Evolutionary conservation across 805 yeast species (phyloP).

Genomic region (Cyberlindnera subsufficiens): DNA sequence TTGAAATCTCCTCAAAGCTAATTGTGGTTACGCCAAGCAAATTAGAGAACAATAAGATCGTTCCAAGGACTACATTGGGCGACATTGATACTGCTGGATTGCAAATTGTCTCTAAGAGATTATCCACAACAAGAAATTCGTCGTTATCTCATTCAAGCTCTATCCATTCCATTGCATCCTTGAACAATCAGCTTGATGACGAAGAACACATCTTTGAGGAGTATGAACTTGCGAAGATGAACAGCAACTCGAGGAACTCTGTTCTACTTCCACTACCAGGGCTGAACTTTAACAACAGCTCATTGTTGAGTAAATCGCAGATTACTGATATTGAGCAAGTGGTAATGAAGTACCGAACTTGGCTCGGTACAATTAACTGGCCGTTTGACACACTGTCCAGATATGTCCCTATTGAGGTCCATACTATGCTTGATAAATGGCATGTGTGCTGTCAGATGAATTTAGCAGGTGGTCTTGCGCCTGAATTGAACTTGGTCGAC

Average conservation of each 20-base stretch:
- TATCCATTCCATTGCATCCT: slow-evolving; percentile 25
- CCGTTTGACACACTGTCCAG: slow-evolving; percentile 14
- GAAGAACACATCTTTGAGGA: slow-evolving; percentile 51
- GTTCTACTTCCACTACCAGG: slow-evolving; percentile 22
- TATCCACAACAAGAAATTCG: slow-evolving; percentile 26
- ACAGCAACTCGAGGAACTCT: slow-evolving; percentile 37
- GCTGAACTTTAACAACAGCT: slow-evolving; percentile 17
- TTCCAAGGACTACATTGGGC: slow-evolving; percentile 1
- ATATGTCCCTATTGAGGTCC: slow-evolving; percentile 20
- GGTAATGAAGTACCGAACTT: slow-evolving; percentile 46
- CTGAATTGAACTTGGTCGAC: slow-evolving; percentile 25
- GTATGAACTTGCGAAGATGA: slow-evolving; percentile 46
- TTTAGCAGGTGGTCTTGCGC: slow-evolving; percentile 1
- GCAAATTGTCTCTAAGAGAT: slow-evolving; percentile 51
- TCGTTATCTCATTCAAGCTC: slow-evolving; percentile 33
- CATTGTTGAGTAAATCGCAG: slow-evolving; percentile 23
- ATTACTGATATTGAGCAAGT: slow-evolving; percentile 36
- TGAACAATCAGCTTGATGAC: slow-evolving; percentile 22
- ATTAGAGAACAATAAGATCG: slow-evolving; percentile 21
- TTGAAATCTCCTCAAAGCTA: slow-evolving; percentile 58
- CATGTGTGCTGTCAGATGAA: slow-evolving; percentile 45
- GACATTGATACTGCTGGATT: slow-evolving; percentile 16
- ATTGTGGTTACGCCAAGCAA: slow-evolving; percentile 50
- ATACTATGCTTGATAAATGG: slow-evolving; percentile 40
- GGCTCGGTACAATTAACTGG: slow-evolving; percentile 28